phyloP scores from a whole-genome alignment of 2,329 filamentous ascomycete genomes.

The Chaetomiaceae sp. region DNA sequence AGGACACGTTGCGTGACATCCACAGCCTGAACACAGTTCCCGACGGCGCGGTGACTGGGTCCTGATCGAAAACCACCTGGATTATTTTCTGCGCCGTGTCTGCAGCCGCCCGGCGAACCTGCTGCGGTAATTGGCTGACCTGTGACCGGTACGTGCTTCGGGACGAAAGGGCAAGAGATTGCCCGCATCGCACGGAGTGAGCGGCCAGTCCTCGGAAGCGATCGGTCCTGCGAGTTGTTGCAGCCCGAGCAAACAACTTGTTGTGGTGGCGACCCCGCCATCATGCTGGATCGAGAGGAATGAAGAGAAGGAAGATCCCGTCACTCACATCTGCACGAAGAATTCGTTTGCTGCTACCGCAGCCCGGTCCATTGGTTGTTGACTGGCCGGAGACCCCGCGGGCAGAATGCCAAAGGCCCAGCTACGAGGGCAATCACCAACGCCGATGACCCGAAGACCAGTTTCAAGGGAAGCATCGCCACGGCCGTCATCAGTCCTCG shows the following conservation, averaged over 20 bases:
- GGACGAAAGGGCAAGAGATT: constrained; percentile 20
- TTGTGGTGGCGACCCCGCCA: constrained; percentile 14
- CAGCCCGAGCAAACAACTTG: constrained; percentile 20
- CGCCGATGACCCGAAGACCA: constrained; percentile 40
- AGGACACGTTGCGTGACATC: constrained; percentile 18
- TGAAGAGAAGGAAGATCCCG: constrained; percentile 22
- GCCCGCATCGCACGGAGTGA: constrained; percentile 21
- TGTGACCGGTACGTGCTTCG: constrained; percentile 15
- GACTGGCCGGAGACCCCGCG: constrained; percentile 19
- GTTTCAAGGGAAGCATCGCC: constrained; percentile 42
- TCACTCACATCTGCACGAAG: constrained; percentile 14
- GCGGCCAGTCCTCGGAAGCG: constrained; percentile 21
- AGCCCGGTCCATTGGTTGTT: constrained; percentile 17
- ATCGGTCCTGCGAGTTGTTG: constrained; percentile 20
- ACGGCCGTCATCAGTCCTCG: constrained; percentile 37
- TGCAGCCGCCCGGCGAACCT: constrained; percentile 10
- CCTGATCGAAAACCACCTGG: constrained; percentile 14
- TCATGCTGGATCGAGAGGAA: constrained; percentile 17
- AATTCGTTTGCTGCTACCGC: constrained; percentile 9
- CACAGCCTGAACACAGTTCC: constrained; percentile 23
- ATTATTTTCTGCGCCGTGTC: constrained; percentile 5
- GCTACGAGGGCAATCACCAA: constrained; percentile 42
- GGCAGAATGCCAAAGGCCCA: constrained; percentile 45
- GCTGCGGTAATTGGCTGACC: constrained; percentile 20
- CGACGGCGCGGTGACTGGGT: constrained; percentile 23